Base-by-base conservation (phyloP, 805 yeast genomes). In the Yarrowia phangngaensis region DNA sequence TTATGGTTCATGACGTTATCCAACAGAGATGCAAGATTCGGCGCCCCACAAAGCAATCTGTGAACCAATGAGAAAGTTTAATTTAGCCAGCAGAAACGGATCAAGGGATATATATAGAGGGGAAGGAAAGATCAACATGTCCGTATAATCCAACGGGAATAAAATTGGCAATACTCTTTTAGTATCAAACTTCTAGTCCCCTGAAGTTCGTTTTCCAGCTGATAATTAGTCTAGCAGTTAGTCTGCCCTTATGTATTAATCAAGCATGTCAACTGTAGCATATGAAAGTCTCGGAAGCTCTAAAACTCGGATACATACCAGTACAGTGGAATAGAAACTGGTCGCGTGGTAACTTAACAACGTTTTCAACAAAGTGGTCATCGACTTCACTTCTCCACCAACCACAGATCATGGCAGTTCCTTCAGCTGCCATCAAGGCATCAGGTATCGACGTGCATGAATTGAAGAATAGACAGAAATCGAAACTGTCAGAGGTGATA, bases 21-120 rank as follows among this genome's bases (percentile, higher is more conserved):
- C 12, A 22, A 34, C 43, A 36, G 23, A 31, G 24, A 36, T 36
- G 43, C 43, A 36, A 24, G 31, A 36, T 36, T 23, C 30, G 20
- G 41, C 28, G 14, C 43, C 43, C 43, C 43, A 36, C 43, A 36
- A 36, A 26, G n/a, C n/a, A n/a, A n/a, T n/a, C n/a, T n/a, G n/a
- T n/a, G n/a, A n/a, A n/a, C n/a, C n/a, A n/a, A n/a, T n/a, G n/a
- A n/a, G n/a, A n/a, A n/a, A 27, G 24, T 22, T 24, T n/a, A 26
- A 26, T 23, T 16, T 6, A 29, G 20, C 7, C 3, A n/a, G 13
- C 6, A 30, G n/a, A 8, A 26, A 26, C 9, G 24, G 24, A 9
- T 8, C 7, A 9, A 9, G 9, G 24, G 24, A 22, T 8, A 22
- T 8, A 22, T 8, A 22, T 8, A 22, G 9, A 22, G 9, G 24